phyloP scores from a whole-genome alignment of 1,139 yeast species.

The Yamadazyma aaseri region DNA sequence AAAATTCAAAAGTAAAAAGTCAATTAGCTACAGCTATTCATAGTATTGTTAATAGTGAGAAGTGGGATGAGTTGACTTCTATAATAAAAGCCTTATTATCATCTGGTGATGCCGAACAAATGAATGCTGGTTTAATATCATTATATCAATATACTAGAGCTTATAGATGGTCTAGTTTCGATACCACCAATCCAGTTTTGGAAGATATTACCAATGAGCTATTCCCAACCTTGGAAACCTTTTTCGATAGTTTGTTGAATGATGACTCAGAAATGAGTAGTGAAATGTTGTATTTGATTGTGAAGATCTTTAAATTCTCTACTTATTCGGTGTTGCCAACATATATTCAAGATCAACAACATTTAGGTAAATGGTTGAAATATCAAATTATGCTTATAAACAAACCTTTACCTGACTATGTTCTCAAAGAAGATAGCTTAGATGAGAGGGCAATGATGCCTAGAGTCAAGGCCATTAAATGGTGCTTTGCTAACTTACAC shows the following conservation, averaged over 20 bases:
- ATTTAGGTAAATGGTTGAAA: constrained; percentile 64
- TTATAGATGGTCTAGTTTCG: constrained; percentile 56
- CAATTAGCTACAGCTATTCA: constrained; percentile 47
- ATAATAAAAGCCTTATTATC: constrained; percentile 40
- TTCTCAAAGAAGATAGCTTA: constrained; percentile 34
- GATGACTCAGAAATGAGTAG: constrained; percentile 38
- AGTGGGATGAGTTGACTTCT: constrained; percentile 45
- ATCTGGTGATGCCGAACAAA: constrained; percentile 50
- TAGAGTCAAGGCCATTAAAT: constrained; percentile 62
- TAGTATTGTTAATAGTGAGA: constrained; percentile 40
- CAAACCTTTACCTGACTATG: constrained; percentile 38
- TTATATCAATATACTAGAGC: constrained; percentile 55
- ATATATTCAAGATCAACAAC: constrained; percentile 51
- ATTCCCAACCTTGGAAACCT: constrained; percentile 56
- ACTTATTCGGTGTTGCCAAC: constrained; percentile 58
- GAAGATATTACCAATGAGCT: constrained; percentile 47
- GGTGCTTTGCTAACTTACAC: constrained; percentile 71
- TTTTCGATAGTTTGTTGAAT: constrained; percentile 41
- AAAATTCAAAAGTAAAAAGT: constrained; percentile 31
- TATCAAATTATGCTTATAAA: constrained; percentile 53
- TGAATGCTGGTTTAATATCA: constrained; percentile 57
- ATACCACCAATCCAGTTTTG: constrained; percentile 44
- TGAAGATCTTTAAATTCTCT: constrained; percentile 64
- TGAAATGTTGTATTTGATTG: constrained; percentile 57
- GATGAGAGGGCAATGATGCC: constrained; percentile 41